phyloP scores from a whole-genome alignment of 1,284 basidiomycete genomes.

The Puccinia sorghi region DNA sequence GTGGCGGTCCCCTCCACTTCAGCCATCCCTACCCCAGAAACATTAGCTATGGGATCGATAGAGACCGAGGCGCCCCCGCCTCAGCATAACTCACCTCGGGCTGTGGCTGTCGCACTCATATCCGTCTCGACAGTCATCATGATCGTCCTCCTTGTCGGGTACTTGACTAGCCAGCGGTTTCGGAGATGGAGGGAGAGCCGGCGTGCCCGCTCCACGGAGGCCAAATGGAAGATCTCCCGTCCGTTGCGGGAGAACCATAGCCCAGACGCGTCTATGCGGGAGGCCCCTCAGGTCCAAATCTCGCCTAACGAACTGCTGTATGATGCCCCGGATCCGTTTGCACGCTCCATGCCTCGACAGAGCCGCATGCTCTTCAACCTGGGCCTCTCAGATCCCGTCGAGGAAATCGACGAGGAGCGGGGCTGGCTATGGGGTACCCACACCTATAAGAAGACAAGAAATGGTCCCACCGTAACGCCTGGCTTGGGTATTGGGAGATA shows the following conservation, averaged over 20 bases:
- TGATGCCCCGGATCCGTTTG: slow-evolving; percentile 7
- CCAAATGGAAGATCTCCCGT: slow-evolving; percentile 19
- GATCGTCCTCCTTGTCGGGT: not conserved
- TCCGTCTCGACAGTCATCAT: slow-evolving; percentile 2
- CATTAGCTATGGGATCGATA: not conserved
- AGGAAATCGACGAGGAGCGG: slow-evolving; percentile 20
- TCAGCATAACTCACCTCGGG: slow-evolving; percentile 3
- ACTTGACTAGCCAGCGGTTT: slow-evolving; percentile 1
- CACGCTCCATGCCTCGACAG: slow-evolving; percentile 6
- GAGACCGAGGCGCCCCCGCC: not conserved
- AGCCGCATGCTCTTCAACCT: slow-evolving; percentile 4
- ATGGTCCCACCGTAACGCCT: not conserved
- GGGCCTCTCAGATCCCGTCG: not conserved
- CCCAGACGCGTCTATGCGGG: not conserved
- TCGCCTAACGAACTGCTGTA: not conserved
- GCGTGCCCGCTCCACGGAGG: not conserved
- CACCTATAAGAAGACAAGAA: not conserved
- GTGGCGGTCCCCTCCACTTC: not conserved
- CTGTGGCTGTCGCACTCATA: not conserved
- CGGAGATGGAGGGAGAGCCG: not conserved
- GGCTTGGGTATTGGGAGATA: slow-evolving; percentile 21
- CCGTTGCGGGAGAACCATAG: not conserved
- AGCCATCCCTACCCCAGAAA: not conserved
- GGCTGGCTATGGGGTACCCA: slow-evolving; percentile 31
- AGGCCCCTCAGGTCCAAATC: slow-evolving; percentile 1